Evolutionary conservation across 371 early-diverging fungal genomes (phyloP).

Genomic region (Chytridiales sp.): DNA sequence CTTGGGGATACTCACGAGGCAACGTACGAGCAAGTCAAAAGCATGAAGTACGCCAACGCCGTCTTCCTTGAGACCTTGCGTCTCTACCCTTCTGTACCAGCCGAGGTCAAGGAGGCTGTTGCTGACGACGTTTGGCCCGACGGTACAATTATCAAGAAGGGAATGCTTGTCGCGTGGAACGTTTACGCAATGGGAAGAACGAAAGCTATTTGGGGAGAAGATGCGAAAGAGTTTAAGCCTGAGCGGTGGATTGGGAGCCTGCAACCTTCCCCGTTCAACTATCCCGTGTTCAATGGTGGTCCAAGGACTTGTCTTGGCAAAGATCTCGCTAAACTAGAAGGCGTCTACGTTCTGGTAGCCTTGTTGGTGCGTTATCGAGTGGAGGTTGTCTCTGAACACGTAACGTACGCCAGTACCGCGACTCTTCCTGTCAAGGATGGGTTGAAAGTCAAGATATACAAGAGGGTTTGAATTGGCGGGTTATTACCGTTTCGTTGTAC

Average conservation of each 20-base stretch:
- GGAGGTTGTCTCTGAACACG: slow-evolving; percentile 19
- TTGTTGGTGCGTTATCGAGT: slow-evolving; percentile 27
- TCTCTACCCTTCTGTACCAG: slow-evolving; percentile 71
- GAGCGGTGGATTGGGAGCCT: slow-evolving; percentile 55
- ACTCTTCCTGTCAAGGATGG: slow-evolving; percentile 33
- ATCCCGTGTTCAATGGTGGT: slow-evolving; percentile 56
- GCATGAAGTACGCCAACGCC: slow-evolving; percentile 41
- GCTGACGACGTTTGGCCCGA: slow-evolving; percentile 70
- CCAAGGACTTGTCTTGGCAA: slow-evolving; percentile 67
- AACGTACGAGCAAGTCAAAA: slow-evolving; percentile 50
- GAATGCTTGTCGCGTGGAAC: slow-evolving; percentile 52
- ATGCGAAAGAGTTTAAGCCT: slow-evolving; percentile 61
- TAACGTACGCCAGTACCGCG: slow-evolving; percentile 24
- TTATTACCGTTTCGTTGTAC: too few relatives aligned
- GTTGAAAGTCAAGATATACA: slow-evolving; percentile 10
- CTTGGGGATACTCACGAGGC: slow-evolving; percentile 30
- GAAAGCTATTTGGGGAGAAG: slow-evolving; percentile 60
- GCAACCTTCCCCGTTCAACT: slow-evolving; percentile 30
- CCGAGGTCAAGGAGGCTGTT: slow-evolving; percentile 62
- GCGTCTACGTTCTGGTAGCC: slow-evolving; percentile 25
- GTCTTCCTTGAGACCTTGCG: slow-evolving; percentile 70
- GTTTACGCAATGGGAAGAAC: slow-evolving; percentile 58
- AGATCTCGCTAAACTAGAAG: slow-evolving; percentile 37
- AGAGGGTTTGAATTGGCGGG: slow-evolving; percentile 4
- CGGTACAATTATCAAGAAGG: slow-evolving; percentile 59